Conservation (phyloP, 208 protist species). For the Herpetomonas muscarum region DNA sequence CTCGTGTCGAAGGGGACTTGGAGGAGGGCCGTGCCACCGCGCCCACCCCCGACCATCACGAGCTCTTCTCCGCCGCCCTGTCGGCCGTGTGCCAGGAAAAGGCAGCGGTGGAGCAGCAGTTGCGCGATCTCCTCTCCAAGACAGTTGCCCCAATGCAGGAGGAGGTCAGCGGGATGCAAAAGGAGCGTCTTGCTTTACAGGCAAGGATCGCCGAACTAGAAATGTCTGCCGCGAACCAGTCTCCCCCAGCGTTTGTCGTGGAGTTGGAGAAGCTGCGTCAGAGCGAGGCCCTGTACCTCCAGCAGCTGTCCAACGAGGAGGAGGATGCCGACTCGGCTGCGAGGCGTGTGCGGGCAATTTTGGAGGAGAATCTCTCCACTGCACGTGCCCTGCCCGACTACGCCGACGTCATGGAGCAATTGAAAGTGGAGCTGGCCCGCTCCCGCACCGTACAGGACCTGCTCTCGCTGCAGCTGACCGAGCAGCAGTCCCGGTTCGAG, state of each 20-base stretch:
- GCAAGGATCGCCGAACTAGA: slow-evolving; percentile 33
- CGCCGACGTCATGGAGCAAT: slow-evolving; percentile 12
- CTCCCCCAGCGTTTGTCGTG: slow-evolving; percentile 36
- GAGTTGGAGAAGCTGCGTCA: slow-evolving; percentile 59
- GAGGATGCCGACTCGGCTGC: slow-evolving; percentile 5
- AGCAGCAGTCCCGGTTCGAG: slow-evolving; percentile 21
- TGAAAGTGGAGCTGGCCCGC: slow-evolving; percentile 23
- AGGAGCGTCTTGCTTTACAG: slow-evolving; percentile 35
- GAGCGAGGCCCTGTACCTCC: slow-evolving; percentile 42
- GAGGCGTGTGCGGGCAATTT: slow-evolving; percentile 13
- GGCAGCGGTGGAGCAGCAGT: slow-evolving; percentile 22
- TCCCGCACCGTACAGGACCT: slow-evolving; percentile 18
- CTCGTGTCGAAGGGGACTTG: not conserved
- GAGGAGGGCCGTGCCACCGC: slow-evolving; percentile 1
- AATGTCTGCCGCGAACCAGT: slow-evolving; percentile 23
- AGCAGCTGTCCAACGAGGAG: slow-evolving; percentile 34
- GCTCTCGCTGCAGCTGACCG: slow-evolving; percentile 17
- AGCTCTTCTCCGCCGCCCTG: slow-evolving; percentile 25
- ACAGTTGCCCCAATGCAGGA: slow-evolving; percentile 36
- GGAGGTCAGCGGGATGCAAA: slow-evolving; percentile 40
- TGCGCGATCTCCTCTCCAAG: slow-evolving; percentile 26
- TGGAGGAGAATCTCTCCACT: slow-evolving; percentile 13
- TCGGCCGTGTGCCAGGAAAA: slow-evolving; percentile 34
- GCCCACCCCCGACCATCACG: no score
- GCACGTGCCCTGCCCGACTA: slow-evolving; percentile 14